These are phyloP conservation scores for Cadophora sp. DNA, from an alignment of 2,329 filamentous ascomycete species.

Conservation along the genomic window DNA sequence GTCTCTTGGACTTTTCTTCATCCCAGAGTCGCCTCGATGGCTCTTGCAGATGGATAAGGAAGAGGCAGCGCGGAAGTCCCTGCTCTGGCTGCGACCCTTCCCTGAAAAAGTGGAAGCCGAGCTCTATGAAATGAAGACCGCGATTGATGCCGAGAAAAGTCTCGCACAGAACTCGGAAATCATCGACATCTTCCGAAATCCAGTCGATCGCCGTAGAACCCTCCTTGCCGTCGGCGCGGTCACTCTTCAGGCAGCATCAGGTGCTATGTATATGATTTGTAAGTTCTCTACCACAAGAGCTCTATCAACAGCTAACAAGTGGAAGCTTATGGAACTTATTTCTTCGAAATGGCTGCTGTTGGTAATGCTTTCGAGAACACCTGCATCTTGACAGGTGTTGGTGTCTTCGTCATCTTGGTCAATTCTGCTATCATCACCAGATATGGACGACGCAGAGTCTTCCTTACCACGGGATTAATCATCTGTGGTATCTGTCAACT, in stretches of 20 bases:
- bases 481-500: conserved; percentile 61
- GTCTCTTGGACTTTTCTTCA: conserved; percentile 38
- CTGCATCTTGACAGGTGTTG: conserved; percentile 60
- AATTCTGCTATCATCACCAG: conserved; percentile 60
- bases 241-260: conserved; percentile 58
- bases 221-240: conserved; percentile 55
- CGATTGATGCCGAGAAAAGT: conserved; percentile 41
- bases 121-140: conserved; percentile 41
- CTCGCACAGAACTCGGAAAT: conserved; percentile 44
- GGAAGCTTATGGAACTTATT: conserved; percentile 61
- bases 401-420: conserved; percentile 59
- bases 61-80: conserved; percentile 42
- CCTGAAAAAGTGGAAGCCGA: conserved; percentile 42
- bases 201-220: conserved; percentile 58
- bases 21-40: conserved; percentile 44
- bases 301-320: conserved; percentile 20
- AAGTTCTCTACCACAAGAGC: conserved; percentile 28
- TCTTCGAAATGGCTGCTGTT: conserved; percentile 65
- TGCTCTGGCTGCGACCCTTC: conserved; percentile 42
- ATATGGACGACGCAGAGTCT: conserved; percentile 58
- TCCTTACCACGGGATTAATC: conserved; percentile 57
- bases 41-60: conserved; percentile 35
- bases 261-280: conserved; percentile 64
- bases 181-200: conserved; percentile 57
- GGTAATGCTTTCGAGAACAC: conserved; percentile 61